Conservation (phyloP, 495 filamentous ascomycete genomes). For the Coniosporium apollinis region DNA sequence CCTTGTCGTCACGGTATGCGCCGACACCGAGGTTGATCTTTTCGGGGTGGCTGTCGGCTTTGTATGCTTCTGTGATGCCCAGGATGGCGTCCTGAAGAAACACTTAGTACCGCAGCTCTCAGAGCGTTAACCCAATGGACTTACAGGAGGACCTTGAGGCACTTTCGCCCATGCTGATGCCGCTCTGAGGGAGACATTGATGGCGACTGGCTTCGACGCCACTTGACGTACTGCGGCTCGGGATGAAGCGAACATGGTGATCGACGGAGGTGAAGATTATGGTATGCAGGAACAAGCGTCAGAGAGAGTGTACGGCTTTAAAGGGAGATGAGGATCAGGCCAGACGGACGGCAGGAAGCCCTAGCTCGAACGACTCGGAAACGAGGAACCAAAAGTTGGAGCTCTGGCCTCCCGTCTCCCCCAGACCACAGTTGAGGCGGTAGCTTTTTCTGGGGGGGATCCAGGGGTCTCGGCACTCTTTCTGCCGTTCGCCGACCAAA, state of each 20-base stretch:
- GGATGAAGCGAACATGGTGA: constrained; percentile 3
- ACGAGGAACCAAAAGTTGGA: no score
- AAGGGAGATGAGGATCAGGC: not conserved
- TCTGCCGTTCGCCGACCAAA: not conserved
- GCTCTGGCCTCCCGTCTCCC: no score
- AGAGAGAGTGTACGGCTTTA: no score
- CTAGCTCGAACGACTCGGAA: no score
- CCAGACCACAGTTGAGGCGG: no score
- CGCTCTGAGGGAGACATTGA: constrained; percentile 8
- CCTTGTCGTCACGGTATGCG: constrained; percentile 82
- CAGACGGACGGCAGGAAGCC: not conserved
- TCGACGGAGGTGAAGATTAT: not conserved
- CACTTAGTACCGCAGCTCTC: no score
- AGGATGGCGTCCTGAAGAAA: constrained; percentile 9
- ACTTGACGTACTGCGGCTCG: not conserved
- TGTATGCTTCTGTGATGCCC: constrained; percentile 98
- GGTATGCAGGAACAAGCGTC: no score
- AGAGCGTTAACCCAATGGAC: not conserved
- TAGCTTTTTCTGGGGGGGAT: constrained; percentile 1
- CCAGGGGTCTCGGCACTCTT: not conserved
- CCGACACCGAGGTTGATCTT: constrained; percentile 94
- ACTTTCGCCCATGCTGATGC: constrained; percentile 16
- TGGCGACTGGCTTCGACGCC: not conserved
- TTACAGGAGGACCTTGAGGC: constrained; percentile 15
- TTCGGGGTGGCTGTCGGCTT: constrained; percentile 74